Evolutionary conservation across 805 yeast species (phyloP).

Genomic region (Blastobotrys americana): DNA sequence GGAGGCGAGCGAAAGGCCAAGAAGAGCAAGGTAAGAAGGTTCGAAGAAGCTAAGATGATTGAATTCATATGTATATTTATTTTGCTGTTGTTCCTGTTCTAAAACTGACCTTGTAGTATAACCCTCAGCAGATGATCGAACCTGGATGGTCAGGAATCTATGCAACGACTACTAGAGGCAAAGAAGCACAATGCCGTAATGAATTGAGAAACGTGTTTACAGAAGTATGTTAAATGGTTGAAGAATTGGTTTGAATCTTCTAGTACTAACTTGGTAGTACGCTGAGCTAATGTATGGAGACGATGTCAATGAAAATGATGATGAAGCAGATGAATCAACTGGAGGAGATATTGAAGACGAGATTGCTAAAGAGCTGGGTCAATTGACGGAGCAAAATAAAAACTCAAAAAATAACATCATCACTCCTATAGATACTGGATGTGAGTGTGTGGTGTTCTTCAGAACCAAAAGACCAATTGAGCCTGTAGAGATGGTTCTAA

Average conservation of each 20-base stretch:
- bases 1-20: constrained; percentile 8
- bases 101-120: not conserved
- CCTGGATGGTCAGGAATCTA: constrained; percentile 84
- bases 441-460: constrained; percentile 61
- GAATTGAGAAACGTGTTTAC: constrained; percentile 57
- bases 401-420: constrained; percentile 15
- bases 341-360: constrained; percentile 55
- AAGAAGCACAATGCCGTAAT: constrained; percentile 69
- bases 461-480: constrained; percentile 72
- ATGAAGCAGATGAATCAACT: constrained; percentile 27
- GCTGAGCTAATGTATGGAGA: constrained; percentile 19
- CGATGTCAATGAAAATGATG: constrained; percentile 21
- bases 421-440: constrained; percentile 24
- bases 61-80: not conserved
- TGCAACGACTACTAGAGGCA: constrained; percentile 79
- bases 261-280: constrained; percentile 4
- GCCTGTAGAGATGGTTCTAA: constrained; percentile 64
- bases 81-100: no score
- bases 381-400: constrained; percentile 40
- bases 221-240: no score
- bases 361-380: constrained; percentile 56
- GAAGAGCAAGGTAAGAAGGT: constrained; percentile 7
- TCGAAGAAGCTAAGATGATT: not conserved
- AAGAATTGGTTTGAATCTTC: no score
- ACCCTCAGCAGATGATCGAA: constrained; percentile 40